Base-by-base conservation (phyloP, 2,329 filamentous ascomycete species). In the Atkinsonella texensis region DNA sequence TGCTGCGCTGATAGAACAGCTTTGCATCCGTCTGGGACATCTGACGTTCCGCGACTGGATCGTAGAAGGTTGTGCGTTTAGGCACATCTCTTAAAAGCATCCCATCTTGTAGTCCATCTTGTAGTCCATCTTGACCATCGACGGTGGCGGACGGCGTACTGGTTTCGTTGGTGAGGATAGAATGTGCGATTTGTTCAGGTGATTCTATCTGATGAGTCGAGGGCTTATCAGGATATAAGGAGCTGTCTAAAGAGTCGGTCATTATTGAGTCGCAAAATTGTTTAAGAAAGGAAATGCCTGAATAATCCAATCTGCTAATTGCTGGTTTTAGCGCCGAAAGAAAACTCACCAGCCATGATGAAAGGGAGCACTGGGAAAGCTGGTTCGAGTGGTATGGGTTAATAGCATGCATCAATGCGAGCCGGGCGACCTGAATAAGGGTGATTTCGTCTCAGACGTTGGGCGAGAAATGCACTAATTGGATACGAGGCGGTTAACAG, bases 11-110 rank as follows among this genome's bases (percentile, higher is more conserved):
- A 67, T 95, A 98, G 71, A 97, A 95, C 56, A 96, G 78, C 68
- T 95, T 97, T 54, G 91, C 88, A 65, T 98, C 93, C 28, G 87
- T 84, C 67, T 95, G 89, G 62, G 85, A 94, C 82, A 95, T 86
- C 63, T 91, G 87, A 62, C 93, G 94, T 69, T 98, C 93, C 50
- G 88, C 87, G 49, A 91, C 85, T 62, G 91, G 89, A 68, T 96
- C 90, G 70, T 95, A 96, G 64, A 89, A 94, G 18, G 90, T 87
- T 9, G 89, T 95, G 64, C 84, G 84, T 54, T 76, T 76, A 35
- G 79, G 80, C 49, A 80, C 64, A 62, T 84, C 81, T 55, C 81
- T 73, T 20, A 73, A 71, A 10, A 84, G 71, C 74, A 84, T 79
- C 51, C 79, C 80, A 32, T 79, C 75, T 51, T 74, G 65, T 38